Evolutionary conservation across 352 stramenopile species (phyloP).

Genomic region (Pilasporangium apinafurcum): DNA sequence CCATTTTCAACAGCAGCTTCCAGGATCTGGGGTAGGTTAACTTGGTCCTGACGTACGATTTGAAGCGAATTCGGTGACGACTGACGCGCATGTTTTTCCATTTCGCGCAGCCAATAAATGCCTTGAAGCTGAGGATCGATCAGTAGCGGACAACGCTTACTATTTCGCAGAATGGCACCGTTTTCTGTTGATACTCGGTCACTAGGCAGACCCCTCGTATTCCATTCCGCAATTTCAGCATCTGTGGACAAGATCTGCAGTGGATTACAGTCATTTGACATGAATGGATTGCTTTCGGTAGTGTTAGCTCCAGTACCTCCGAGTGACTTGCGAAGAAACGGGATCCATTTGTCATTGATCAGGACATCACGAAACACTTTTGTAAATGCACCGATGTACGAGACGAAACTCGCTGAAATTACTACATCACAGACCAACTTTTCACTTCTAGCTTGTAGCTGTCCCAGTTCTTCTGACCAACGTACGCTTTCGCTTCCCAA

Average conservation of each 20-base stretch:
- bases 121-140: conserved; percentile 90
- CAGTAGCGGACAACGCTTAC: conserved; percentile 79
- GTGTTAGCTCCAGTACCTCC: conserved; percentile 6
- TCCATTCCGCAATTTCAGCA: conserved; percentile 84
- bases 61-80: conserved; percentile 39
- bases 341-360: conserved; percentile 80
- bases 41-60: conserved; percentile 78
- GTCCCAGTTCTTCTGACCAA: conserved; percentile 82
- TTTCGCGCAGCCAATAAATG: conserved; percentile 85
- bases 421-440: conserved; percentile 89
- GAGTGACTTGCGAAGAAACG: conserved; percentile 72
- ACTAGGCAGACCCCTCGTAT: conserved; percentile 75
- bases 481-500: conserved; percentile 92
- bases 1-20: conserved; percentile 80
- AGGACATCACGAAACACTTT: conserved; percentile 89
- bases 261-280: conserved; percentile 42
- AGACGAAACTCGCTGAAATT: conserved; percentile 90
- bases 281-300: conserved; percentile 11
- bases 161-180: conserved; percentile 79
- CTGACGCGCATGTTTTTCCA: conserved; percentile 61
- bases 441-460: conserved; percentile 64
- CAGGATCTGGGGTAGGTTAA: conserved; percentile 66
- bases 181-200: conserved; percentile 90
- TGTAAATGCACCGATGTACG: conserved; percentile 92
- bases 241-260: conserved; percentile 65